phyloP scores from a whole-genome alignment of 352 stramenopile genomes.

The Globisporangium cystogenes region DNA sequence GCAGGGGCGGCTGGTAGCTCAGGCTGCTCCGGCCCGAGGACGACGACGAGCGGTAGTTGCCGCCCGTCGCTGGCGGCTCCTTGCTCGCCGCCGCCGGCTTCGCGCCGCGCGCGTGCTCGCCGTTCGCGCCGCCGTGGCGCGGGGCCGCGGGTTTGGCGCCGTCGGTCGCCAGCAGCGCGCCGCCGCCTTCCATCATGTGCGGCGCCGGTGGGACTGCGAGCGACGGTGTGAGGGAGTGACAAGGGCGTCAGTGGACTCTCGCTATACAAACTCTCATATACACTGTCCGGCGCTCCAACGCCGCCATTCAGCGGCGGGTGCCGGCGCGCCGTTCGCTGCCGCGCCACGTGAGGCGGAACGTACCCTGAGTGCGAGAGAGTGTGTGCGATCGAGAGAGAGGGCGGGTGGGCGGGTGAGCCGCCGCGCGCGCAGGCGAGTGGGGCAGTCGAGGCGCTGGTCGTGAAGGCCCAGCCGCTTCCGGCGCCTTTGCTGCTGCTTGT shows the following conservation, averaged over 20 bases:
- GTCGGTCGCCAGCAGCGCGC: constrained; percentile 7
- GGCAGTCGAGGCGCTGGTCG: no score
- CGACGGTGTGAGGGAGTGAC: no score
- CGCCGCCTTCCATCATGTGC: constrained; percentile 16
- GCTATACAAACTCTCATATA: background rate
- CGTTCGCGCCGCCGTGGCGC: constrained; percentile 5
- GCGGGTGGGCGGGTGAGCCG: no score
- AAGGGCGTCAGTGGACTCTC: background rate
- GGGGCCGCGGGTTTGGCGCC: constrained; percentile 1
- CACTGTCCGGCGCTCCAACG: background rate
- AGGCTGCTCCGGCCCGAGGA: background rate
- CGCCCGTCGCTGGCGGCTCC: background rate
- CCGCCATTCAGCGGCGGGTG: background rate
- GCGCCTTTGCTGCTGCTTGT: no score
- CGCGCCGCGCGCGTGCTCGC: constrained; percentile 9
- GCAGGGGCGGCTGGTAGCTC: constrained; percentile 11
- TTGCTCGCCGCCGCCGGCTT: constrained; percentile 7
- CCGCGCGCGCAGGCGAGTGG: no score
- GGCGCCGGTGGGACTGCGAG: background rate
- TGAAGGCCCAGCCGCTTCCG: no score
- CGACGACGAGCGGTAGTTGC: constrained; percentile 12
- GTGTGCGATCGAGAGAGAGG: background rate
- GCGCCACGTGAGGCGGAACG: no score
- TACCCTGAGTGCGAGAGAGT: background rate
- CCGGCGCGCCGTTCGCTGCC: constrained; percentile 5